Evolutionary conservation across 306 rosid genomes (phyloP).

Genomic region (Fragaria vesca): DNA sequence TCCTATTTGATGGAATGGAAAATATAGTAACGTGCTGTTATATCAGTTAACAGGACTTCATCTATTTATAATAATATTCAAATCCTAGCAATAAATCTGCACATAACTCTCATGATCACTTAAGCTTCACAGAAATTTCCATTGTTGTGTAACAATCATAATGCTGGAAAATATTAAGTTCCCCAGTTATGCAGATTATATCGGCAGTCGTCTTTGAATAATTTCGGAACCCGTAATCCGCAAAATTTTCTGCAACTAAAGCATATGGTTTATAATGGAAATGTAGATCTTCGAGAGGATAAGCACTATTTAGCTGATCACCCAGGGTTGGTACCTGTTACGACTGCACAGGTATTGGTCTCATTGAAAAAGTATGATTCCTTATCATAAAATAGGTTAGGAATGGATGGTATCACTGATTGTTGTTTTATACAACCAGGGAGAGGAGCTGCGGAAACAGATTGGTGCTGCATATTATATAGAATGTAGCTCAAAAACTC

Average conservation of each 20-base stretch:
- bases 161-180: constrained; percentile 6
- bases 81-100: constrained; percentile 17
- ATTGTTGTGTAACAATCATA: constrained; percentile 4
- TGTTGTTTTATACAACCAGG: constrained; percentile 47
- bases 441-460: constrained; percentile 90
- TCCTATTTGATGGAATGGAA: background rate
- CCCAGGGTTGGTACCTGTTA: constrained; percentile 85
- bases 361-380: constrained; percentile 16
- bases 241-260: constrained; percentile 21
- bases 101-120: constrained; percentile 14
- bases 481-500: constrained; percentile 97
- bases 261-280: constrained; percentile 21
- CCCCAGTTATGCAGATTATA: background rate
- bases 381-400: constrained; percentile 14
- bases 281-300: constrained; percentile 86
- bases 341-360: constrained; percentile 66
- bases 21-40: background rate
- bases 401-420: constrained; percentile 9
- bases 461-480: constrained; percentile 74
- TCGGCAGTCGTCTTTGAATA: constrained; percentile 12
- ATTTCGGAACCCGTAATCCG: constrained; percentile 17
- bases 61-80: background rate
- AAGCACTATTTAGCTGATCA: constrained; percentile 82
- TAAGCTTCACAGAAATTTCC: background rate
- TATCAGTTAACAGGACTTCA: constrained; percentile 2